Base-by-base conservation (phyloP, 2,329 filamentous ascomycete genomes). In the Gnomoniopsis smithogilvyi region DNA sequence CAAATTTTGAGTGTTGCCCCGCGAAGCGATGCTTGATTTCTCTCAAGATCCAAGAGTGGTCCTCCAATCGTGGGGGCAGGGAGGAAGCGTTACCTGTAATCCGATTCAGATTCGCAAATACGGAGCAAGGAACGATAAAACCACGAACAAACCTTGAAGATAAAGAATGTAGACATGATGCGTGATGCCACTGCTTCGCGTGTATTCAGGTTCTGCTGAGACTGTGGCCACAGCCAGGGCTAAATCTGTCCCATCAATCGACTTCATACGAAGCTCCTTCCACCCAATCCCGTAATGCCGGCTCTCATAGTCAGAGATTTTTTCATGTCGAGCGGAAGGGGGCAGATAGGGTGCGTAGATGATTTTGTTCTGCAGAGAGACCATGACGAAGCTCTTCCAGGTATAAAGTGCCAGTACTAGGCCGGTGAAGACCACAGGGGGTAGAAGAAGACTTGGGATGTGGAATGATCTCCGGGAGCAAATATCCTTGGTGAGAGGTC, bases 281-380 rank as follows among this genome's bases (percentile, higher is more conserved):
- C 90, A 94, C 43, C 68, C 61, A n/a, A 92, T 76, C 0, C 84
- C 85, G 26, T 74, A 75, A 63, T 87, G 91, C 41, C 81, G 77
- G 3, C 71, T 69, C 26, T 76, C 75, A 68, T 90, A 92, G 65
- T 89, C 84, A 3, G 76, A 74, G 41, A 93, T 87, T 58, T 74
- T 85, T 74, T 92, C 87, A 24, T 80, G 78, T 17, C 89, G 80
- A 0, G 89, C 80, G 67, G 88, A 88, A 2, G 89, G 89, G 19
- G 89, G 89, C 53, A 92, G 73, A 49, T 87, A 88, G 0, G 90
- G 88, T 76, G 92, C 91, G 73, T 92, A 93, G 60, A 93, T 89
- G 68, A 93, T 91, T 68, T 88, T 88, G 68, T 93, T 91, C 73
- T 93, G 90, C 69, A 92, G 89, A 4, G 89, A 65, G 30, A 94